phyloP scores from a whole-genome alignment of 768 basidiomycete genomes.

The Serendipita vermifera region DNA sequence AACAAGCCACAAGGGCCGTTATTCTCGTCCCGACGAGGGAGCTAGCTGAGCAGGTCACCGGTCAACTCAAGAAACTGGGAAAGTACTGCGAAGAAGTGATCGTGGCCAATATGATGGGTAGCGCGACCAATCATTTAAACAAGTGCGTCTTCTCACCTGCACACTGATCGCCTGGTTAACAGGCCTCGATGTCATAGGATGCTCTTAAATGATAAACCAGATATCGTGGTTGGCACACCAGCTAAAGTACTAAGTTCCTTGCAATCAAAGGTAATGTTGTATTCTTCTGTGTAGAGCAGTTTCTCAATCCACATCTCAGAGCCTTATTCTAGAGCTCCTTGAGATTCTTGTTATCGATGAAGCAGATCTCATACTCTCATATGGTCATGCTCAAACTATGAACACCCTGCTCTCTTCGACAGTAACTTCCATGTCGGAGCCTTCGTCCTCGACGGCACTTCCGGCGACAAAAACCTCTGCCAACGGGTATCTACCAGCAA shows the following conservation, averaged over 20 bases:
- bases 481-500: slow-evolving; percentile 60
- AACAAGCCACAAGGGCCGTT: slow-evolving; percentile 55
- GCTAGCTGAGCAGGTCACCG: slow-evolving; percentile 77
- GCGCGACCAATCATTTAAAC: slow-evolving; percentile 56
- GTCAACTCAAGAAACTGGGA: slow-evolving; percentile 49
- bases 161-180: background rate
- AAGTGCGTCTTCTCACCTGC: slow-evolving; percentile 33
- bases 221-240: slow-evolving; percentile 70
- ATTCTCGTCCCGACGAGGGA: slow-evolving; percentile 87
- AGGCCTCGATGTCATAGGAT: slow-evolving; percentile 25
- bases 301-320: slow-evolving; percentile 28
- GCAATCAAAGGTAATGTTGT: slow-evolving; percentile 46
- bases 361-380: slow-evolving; percentile 92
- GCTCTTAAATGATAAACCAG: slow-evolving; percentile 55
- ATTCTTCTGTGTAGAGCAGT: background rate
- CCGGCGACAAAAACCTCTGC: slow-evolving; percentile 14
- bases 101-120: slow-evolving; percentile 64
- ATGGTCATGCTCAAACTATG: slow-evolving; percentile 88
- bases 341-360: slow-evolving; percentile 93
- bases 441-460: background rate
- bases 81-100: slow-evolving; percentile 70
- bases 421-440: background rate
- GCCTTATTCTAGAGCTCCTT: slow-evolving; percentile 49
- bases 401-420: slow-evolving; percentile 38
- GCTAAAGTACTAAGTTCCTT: slow-evolving; percentile 53